Evolutionary conservation across 768 basidiomycete species (phyloP), one percentile per base, ranked within the genome.

Genomic region (Rhizopogon rudus): DNA sequence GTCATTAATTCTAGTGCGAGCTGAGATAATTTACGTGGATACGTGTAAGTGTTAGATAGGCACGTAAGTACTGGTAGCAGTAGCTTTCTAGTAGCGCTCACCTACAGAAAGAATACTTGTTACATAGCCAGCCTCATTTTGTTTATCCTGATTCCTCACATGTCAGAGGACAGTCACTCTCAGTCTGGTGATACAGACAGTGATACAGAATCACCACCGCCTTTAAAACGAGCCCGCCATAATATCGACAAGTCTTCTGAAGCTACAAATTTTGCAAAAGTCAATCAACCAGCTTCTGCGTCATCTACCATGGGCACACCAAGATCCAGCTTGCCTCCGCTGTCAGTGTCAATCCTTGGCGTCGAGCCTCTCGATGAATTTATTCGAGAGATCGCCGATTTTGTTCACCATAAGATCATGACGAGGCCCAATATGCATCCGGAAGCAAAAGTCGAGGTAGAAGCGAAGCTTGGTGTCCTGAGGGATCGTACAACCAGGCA

Each of bases 331-430:
- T 66, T 87, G 16, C 86, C 84, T 4, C 86, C 86, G 3, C 80
- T 90, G 40, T 87, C 87, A 1, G 75, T 86, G 41, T 91, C 88
- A 14, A 91, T 95, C 59, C 82, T 97, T 29, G 89, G 88, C 52
- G 86, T 93, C 49, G 93, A 95, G 66, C 93, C 93, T 2, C 74
- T 92, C 31, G 94, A 97, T 69, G 94, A 96, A 65, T 94, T 97
- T 66, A 93, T 93, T 67, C 84, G 84, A 66, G 90, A 93, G 67
- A 80, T 97, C 54, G 93, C 91, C 39, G 91, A 96, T 72, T 97
- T 92, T 71, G 75, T 95, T 40, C 84, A 84, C 70, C 84, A 86
- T 64, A 84, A 79, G 75, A 82, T 91, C 61, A 63, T 67, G 52
- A 82, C 75, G 5, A 78, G 80, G 22, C 80, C 82, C 17, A 77